Evolutionary conservation across 2,329 filamentous ascomycete genomes (phyloP), one percentile per base, ranked within the genome.

Genomic region (Fusarium sarcochroum): DNA sequence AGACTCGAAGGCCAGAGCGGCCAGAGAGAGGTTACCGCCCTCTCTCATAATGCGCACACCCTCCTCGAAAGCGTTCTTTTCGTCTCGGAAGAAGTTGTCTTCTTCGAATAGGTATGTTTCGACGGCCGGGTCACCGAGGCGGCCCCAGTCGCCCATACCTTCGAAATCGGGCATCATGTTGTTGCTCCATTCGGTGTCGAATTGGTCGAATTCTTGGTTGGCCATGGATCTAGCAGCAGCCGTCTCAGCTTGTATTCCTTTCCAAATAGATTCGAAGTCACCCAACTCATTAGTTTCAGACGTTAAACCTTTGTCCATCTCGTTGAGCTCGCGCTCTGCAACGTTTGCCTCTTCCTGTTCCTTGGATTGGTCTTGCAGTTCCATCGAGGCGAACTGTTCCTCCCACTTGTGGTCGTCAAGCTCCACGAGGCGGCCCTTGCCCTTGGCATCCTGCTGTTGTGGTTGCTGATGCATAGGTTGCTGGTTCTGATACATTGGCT

Each of bases 391-490:
- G 79, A 99, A 99, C 79, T 98, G 94, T 73, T 94, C 93, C 80
- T 98, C 95, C 96, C 96, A 98, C 76, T 97, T 91, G 75, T 91
- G 85, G 73, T 99, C 95, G 77, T 98, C 93, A 23, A 98, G 87
- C 82, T 98, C 96, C 14, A 98, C 91, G 82, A 98, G 89, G 80
- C 97, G 97, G 38, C 92, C 94, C 78, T 98, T 98, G 61, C 92
- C 93, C 79, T 94, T 92, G 49, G 81, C 84, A 68, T 87, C 85
- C 51, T 81, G 79, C 59, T 83, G 81, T 72, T 82, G 83, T 72
- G 81, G 76, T 73, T 84, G 82, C 77, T 84, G 75, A 73, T 84
- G 76, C 71, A 80, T 78, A 44, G 76, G 78, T 56, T 80, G 78
- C 58, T 82, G 80, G 34, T 78, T 77, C 61, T 82, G 79, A 66